Conservation (phyloP, 306 rosid species). For the Ceratonia siliqua region DNA sequence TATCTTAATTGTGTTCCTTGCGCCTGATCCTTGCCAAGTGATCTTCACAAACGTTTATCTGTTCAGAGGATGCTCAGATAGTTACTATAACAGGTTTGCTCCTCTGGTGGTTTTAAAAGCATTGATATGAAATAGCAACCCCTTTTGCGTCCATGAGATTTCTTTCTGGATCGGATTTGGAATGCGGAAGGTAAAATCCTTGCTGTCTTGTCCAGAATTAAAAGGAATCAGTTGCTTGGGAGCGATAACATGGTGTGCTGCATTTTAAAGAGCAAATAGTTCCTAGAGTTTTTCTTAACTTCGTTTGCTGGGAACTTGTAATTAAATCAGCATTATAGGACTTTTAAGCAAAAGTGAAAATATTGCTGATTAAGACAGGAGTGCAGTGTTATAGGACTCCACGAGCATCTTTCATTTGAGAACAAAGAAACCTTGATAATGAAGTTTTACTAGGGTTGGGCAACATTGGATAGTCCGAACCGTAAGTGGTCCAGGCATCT, state of each 20-base stretch:
- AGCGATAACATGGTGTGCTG: background rate
- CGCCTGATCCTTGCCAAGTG: background rate
- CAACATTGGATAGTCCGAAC: background rate
- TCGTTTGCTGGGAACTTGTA: background rate
- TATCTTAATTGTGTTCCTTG: background rate
- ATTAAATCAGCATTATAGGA: background rate
- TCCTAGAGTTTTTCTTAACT: background rate
- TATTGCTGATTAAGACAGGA: background rate
- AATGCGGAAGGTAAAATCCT: background rate
- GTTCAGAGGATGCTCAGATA: background rate
- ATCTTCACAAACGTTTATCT: background rate
- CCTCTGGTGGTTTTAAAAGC: background rate
- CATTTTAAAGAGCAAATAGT: background rate
- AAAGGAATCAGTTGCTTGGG: background rate
- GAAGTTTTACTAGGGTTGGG: background rate
- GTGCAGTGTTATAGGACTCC: background rate
- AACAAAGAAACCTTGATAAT: background rate
- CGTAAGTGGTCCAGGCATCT: background rate
- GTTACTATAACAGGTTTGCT: background rate
- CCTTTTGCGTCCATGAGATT: background rate
- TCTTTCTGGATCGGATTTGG: background rate
- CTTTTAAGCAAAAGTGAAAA: background rate
- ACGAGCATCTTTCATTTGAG: background rate
- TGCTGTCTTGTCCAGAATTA: background rate
- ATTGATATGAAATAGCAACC: background rate